Base-by-base conservation (phyloP, 768 basidiomycete species). In the Myochromella boudieri region DNA sequence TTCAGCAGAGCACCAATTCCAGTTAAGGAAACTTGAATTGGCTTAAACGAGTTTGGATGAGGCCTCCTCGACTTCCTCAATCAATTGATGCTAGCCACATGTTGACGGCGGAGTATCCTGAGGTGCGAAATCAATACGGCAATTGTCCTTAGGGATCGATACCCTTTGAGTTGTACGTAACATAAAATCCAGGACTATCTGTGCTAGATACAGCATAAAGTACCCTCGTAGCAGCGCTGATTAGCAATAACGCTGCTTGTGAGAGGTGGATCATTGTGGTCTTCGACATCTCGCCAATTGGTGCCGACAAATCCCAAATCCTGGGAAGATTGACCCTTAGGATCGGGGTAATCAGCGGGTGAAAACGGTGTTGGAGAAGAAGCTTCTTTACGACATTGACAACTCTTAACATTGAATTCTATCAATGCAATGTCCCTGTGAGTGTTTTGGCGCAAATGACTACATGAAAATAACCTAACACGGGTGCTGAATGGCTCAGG, bases 371-470 rank as follows among this genome's bases (percentile, higher is more conserved):
- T 18, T 20, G 7, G 24, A n/a, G n/a, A 44, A 27, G 24, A 25
- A 25, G 33, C 18, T 21, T 22, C 17, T 5, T 11, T 34, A n/a
- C 31, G 22, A 36, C 15, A 36, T 21, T 18, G 12, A 28, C 44
- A 9, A 38, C 22, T 37, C 3, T 15, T 15, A 25, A 12, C 21
- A 28, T 33, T 10, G 10, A 26, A 37, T 32, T 46, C 12, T 37
- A 37, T 37, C 36, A 37, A 21, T 21, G 27, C 20, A 42, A 18
- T 11, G 18, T 21, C 33, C 25, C 18, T 21, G 37, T 28, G 31
- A 34, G 37, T 49, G 17, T 29, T 49, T 38, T 37, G 34, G 26
- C 44, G 33, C 37, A 25, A 32, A 41, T 32, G 20, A 42, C 41
- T 20, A 17, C 8, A 34, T 36, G 22, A 27, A 37, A 12, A 20